Conservation (phyloP, 805 yeast species). For the Candida morakotiae region DNA sequence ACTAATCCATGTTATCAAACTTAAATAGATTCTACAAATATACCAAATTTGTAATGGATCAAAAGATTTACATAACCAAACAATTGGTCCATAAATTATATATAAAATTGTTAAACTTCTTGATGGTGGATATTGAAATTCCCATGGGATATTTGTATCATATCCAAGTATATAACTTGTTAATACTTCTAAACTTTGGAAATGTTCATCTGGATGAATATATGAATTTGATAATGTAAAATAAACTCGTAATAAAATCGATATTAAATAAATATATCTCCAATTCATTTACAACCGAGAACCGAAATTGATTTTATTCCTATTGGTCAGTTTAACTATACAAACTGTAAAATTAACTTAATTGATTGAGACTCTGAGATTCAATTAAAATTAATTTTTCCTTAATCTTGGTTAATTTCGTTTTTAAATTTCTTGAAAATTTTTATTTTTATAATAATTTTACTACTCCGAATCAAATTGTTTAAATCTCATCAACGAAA, state of each 20-base stretch:
- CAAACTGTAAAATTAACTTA: too few relatives aligned
- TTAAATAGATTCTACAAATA: conserved; percentile 47
- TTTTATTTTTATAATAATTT: too few relatives aligned
- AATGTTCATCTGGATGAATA: conserved; percentile 97
- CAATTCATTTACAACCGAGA: conserved; percentile 25
- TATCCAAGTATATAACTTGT: conserved; percentile 43
- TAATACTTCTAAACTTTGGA: conserved; percentile 81
- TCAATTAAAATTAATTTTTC: too few relatives aligned
- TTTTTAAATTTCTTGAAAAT: too few relatives aligned
- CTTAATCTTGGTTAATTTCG: too few relatives aligned
- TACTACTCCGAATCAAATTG: neutral
- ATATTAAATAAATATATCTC: conserved; percentile 43
- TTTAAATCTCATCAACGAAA: conserved; percentile 2
- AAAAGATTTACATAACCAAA: conserved; percentile 27
- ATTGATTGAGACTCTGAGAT: too few relatives aligned
- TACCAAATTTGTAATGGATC: conserved; percentile 52
- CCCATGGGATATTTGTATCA: conserved; percentile 72
- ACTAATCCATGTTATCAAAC: conserved; percentile 33
- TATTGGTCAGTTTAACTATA: conserved; percentile 1
- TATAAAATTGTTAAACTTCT: conserved; percentile 71
- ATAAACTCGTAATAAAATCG: conserved; percentile 47
- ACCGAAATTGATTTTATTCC: neutral
- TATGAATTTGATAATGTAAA: conserved; percentile 73
- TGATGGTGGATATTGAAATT: conserved; percentile 60
- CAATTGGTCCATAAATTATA: conserved; percentile 64